Evolutionary conservation across 2,329 filamentous ascomycete species (phyloP), one percentile per base, ranked within the genome.

Genomic region (Aureobasidium sp.): DNA sequence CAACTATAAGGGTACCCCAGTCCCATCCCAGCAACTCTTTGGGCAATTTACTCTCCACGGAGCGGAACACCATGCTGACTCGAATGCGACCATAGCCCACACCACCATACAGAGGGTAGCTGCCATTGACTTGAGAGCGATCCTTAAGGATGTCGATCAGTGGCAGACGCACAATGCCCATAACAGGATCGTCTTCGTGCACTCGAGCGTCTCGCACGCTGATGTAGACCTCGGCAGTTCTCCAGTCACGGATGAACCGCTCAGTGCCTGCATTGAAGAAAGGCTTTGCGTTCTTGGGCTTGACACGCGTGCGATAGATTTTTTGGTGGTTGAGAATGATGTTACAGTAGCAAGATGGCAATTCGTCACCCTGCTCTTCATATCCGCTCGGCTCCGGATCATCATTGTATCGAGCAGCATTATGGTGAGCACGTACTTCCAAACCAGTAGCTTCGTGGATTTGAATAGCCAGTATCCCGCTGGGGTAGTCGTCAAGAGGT

Each of bases 191-290:
- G 59, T 88, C 84, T 70, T 91, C 88, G 57, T 87, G 82, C 26
- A 89, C 78, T 5, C 87, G 80, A 24, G 83, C 78, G 69, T 91
- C 88, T 12, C 87, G 81, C 1, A 90, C 86, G 1, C 82, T 79
- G 34, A 92, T 75, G 66, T 88, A 86, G 36, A 90, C 78, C 70
- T 90, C 87, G 1, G 85, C 82, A 13, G 80, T 83, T 17, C 77
- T 78, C 82, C 87, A 90, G 70, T 91, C 85, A 13, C 83, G 78
- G 43, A 91, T 80, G 65, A 90, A 89, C 5, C 86, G 82, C 71
- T 92, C 88, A 1, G 84, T 89, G 6, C 86, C 86, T 2, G 88
- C 88, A 66, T 91, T 91, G 78, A 88, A 91, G 72, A 90, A 91
- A 0, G 88, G 88, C 68, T 89, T 90, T 0, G 85, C 81, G 65